Conservation (phyloP, 1,284 basidiomycete species). For the Coniophora puteana region DNA sequence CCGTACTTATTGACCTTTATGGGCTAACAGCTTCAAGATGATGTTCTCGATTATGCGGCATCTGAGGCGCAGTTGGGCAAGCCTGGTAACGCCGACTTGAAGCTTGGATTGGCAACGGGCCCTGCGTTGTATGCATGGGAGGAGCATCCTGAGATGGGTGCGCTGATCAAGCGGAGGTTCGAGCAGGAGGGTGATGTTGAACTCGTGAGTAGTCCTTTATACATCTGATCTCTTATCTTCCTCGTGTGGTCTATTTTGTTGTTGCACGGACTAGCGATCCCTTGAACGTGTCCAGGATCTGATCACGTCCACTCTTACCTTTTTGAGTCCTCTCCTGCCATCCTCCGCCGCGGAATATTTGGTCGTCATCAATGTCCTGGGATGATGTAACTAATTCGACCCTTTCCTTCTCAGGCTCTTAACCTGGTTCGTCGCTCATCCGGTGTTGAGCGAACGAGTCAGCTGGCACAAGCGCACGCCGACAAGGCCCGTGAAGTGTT, state of each 20-base stretch:
- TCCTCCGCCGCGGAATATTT: not conserved
- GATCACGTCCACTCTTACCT: no score
- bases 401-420: conserved; percentile 62
- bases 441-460: conserved; percentile 77
- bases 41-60: conserved; percentile 85
- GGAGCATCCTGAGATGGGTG: conserved; percentile 79
- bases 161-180: conserved; percentile 86
- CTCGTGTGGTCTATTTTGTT: not conserved
- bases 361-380: not conserved
- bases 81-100: conserved; percentile 83
- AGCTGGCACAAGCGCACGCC: conserved; percentile 78
- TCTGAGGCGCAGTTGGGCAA: conserved; percentile 70
- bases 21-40: conserved; percentile 78
- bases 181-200: conserved; percentile 82
- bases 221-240: not conserved
- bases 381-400: not conserved
- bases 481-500: conserved; percentile 74
- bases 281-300: no score
- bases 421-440: conserved; percentile 72
- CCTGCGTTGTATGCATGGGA: conserved; percentile 96
- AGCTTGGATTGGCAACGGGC: conserved; percentile 86
- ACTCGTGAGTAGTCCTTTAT: conserved; percentile 43
- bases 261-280: no score
- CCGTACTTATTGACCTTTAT: conserved; percentile 6
- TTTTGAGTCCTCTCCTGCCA: no score